Percentiles rank a stretch among this genome's conserved stretches.
These are phyloP conservation scores for Trichoderma cornu-damae DNA, from an alignment of 2,329 filamentous ascomycete species.

Conservation along the genomic window DNA sequence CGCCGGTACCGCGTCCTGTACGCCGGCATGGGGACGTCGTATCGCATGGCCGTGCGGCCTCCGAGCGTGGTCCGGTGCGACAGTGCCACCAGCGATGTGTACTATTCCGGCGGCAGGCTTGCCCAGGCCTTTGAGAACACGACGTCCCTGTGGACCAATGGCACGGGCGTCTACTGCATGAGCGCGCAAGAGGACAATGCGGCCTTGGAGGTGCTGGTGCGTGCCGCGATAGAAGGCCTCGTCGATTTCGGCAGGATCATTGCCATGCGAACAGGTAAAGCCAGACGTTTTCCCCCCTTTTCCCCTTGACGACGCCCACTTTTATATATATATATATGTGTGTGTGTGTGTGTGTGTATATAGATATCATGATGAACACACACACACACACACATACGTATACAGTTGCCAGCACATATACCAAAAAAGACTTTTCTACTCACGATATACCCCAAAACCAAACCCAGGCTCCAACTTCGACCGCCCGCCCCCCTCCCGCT, in stretches of 20 bases:
- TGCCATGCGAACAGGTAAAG: conserved; percentile 56
- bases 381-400: background rate
- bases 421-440: background rate
- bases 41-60: conserved; percentile 38
- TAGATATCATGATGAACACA: background rate
- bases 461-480: conserved; percentile 61
- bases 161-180: conserved; percentile 62
- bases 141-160: conserved; percentile 60
- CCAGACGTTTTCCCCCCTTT: background rate
- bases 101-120: conserved; percentile 59
- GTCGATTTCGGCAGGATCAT: conserved; percentile 65
- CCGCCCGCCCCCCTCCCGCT: conserved; percentile 55
- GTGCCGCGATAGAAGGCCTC: conserved; percentile 50
- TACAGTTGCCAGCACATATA: background rate
- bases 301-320: background rate
- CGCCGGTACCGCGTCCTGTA: conserved; percentile 53
- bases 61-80: conserved; percentile 62
- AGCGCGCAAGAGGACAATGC: conserved; percentile 71
- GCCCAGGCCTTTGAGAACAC: conserved; percentile 61
- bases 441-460: background rate
- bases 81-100: conserved; percentile 65
- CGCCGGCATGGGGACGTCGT: conserved; percentile 35
- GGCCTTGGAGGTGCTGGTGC: conserved; percentile 59
- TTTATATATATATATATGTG: too few species aligned
- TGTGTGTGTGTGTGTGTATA: too few species aligned